phyloP scores from a whole-genome alignment of 208 protist genomes.

The Acanthamoeba quina region DNA sequence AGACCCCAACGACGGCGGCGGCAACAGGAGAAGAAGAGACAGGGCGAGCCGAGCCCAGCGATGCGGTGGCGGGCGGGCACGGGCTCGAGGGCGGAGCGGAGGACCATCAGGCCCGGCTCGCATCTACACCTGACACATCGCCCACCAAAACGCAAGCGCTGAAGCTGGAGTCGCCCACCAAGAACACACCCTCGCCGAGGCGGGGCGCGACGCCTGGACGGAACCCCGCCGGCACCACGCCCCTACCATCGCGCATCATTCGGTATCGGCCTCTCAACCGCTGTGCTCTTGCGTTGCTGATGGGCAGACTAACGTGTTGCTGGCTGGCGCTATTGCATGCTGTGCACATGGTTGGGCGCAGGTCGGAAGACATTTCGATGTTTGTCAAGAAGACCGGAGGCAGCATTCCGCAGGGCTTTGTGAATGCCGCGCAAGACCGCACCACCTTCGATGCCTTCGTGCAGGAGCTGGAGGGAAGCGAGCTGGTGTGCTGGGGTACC shows the following conservation, averaged over 20 bases:
- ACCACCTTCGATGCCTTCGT: conserved; percentile 10
- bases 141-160: not conserved
- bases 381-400: conserved; percentile 54
- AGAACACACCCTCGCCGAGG: not conserved
- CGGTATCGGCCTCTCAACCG: not conserved
- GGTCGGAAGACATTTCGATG: conserved; percentile 13
- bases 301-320: not conserved
- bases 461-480: conserved; percentile 31
- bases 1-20: not conserved
- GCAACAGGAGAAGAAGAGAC: not conserved
- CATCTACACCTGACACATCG: not conserved
- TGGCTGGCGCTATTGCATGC: not conserved
- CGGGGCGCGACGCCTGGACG: not conserved
- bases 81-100: not conserved
- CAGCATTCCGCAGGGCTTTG: conserved; percentile 8
- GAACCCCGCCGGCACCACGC: not conserved
- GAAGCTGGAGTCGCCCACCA: not conserved
- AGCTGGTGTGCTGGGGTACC: conserved; percentile 49
- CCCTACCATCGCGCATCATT: conserved; percentile 21
- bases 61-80: not conserved
- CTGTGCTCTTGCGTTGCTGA: not conserved
- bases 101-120: not conserved
- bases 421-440: conserved; percentile 1
- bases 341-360: not conserved
- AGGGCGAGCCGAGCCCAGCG: not conserved